phyloP scores from a whole-genome alignment of 108 stramenopile genomes.

The Skeletonema costatum region DNA sequence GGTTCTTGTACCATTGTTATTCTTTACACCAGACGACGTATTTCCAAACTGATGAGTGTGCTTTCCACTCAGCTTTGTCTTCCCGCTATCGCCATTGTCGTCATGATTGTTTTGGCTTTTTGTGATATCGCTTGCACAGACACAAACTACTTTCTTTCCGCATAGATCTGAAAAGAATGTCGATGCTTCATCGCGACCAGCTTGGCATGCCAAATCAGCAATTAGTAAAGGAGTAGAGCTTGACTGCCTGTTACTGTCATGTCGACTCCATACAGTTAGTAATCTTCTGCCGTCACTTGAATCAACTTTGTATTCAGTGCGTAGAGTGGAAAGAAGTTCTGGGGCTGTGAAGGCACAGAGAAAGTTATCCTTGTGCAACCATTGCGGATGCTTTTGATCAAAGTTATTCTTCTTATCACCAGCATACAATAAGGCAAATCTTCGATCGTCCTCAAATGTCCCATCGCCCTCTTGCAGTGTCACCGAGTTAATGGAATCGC shows the following conservation, averaged over 20 bases:
- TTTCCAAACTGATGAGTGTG: slow-evolving; percentile 71
- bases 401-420: background rate
- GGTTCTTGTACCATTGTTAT: slow-evolving; percentile 53
- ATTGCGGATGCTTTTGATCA: slow-evolving; percentile 37
- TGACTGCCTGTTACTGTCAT: background rate
- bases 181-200: slow-evolving; percentile 49
- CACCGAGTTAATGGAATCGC: slow-evolving; percentile 32
- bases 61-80: background rate
- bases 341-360: slow-evolving; percentile 67
- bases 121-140: slow-evolving; percentile 25
- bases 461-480: slow-evolving; percentile 31
- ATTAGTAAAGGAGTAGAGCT: slow-evolving; percentile 30
- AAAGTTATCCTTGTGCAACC: slow-evolving; percentile 75
- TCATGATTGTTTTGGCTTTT: background rate
- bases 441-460: slow-evolving; percentile 71
- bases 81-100: background rate
- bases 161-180: slow-evolving; percentile 53
- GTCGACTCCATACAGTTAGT: slow-evolving; percentile 42
- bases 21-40: slow-evolving; percentile 59
- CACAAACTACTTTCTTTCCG: slow-evolving; percentile 45
- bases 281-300: slow-evolving; percentile 6
- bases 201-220: slow-evolving; percentile 31
- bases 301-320: slow-evolving; percentile 35
- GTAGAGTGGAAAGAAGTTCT: slow-evolving; percentile 45
- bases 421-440: slow-evolving; percentile 55